Base-by-base conservation (phyloP, 2,329 filamentous ascomycete species). In the Metarhizium album region DNA sequence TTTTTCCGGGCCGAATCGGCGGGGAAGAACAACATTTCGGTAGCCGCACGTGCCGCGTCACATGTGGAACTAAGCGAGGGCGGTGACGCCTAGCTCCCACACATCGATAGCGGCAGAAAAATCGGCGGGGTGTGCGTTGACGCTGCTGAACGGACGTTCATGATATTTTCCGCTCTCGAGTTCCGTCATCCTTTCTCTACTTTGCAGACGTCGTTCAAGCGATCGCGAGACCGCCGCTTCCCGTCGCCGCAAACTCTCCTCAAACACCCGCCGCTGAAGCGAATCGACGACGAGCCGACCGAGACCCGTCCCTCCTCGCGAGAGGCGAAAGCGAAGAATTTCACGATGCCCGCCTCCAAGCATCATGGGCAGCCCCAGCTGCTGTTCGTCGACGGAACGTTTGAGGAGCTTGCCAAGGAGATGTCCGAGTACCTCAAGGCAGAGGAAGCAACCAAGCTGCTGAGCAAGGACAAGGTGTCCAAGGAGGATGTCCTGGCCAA, bases 401-500 rank as follows among this genome's bases (percentile, higher is more conserved):
- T 96, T 70, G 83, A 90, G 69, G 93, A 97, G 74, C 84, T 96
- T 66, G 84, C 87, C 64, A 84, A 87, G 70, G 93, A 98, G 75
- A 87, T 98, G 76, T 90, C 91, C 69, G 86, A 90, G 63, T 96
- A 95, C 73, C 78, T 98, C 68, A 89, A 95, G 70, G 76, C 83
- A 61, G 80, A 90, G 67, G 86, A 87, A 64, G 85, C 87, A 58
- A 76, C 93, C 67, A 77, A 83, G 68, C 80, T 87, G 57, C 77
- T 91, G 59, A 74, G 93, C 62, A 76, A 78, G 70, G 80, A 82
- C 58, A 75, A 90, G 63, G 60, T 63, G 18, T 60, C 67, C 49
- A 88, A 90, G 73, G 89, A 95, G 60, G 90, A 94, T 58, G 83
- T 88, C 45, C 79, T 98, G 52, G 86, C 90, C 75, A 90, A 90